phyloP scores from a whole-genome alignment of 371 early-diverging fungal species.

The Rhizopus microsporus region DNA sequence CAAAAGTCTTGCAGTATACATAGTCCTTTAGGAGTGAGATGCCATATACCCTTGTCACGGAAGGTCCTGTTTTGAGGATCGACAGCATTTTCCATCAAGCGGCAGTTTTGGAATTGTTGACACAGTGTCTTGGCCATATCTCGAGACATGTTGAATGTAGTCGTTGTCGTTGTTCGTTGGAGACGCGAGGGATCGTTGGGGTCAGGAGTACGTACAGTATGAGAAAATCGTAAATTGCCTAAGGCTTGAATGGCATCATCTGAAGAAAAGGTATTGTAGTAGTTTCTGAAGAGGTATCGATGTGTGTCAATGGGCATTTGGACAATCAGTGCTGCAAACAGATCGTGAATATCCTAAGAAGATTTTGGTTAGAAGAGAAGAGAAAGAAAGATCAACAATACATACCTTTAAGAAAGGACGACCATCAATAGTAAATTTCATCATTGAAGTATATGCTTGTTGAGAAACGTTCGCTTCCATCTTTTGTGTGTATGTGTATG shows the following conservation, averaged over 20 bases:
- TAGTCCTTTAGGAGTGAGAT: constrained; percentile 61
- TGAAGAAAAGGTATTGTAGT: constrained; percentile 61
- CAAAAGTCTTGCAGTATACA: constrained; percentile 59
- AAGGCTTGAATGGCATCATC: constrained; percentile 61
- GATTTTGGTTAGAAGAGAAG: neutral
- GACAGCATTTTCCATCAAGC: constrained; percentile 54
- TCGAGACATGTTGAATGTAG: constrained; percentile 63
- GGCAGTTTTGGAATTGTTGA: constrained; percentile 63
- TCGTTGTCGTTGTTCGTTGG: constrained; percentile 60
- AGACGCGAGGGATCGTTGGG: constrained; percentile 57
- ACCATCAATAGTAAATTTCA: constrained; percentile 53
- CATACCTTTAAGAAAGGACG: constrained; percentile 49
- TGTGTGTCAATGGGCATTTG: constrained; percentile 59
- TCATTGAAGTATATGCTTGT: constrained; percentile 52
- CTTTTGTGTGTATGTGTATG: no score
- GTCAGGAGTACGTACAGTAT: constrained; percentile 55
- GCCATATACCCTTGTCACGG: constrained; percentile 57
- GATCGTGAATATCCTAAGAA: constrained; percentile 61
- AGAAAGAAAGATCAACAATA: neutral
- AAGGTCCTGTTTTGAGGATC: constrained; percentile 57
- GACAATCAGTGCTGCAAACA: constrained; percentile 64
- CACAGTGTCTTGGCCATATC: constrained; percentile 69
- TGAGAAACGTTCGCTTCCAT: constrained; percentile 41
- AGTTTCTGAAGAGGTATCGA: constrained; percentile 56
- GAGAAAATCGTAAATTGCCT: constrained; percentile 55